Percentiles rank a stretch among this genome's conserved stretches.
Conservation (phyloP, 768 basidiomycete genomes). For the Neoboletus subvelutipes region DNA sequence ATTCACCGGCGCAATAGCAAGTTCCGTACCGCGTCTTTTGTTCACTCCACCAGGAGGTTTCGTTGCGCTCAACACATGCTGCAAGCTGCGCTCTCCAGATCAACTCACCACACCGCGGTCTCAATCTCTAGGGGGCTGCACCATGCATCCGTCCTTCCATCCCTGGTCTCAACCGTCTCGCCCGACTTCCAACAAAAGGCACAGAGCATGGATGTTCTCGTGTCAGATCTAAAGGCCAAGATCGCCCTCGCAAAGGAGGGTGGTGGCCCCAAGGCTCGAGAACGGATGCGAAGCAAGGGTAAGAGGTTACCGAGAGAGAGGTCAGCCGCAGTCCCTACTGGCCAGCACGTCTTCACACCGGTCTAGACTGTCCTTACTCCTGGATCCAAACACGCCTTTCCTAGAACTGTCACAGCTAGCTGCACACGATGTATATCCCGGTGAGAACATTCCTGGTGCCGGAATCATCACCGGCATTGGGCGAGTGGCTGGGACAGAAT, state of each 20-base stretch:
- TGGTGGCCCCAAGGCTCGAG: conserved; percentile 72
- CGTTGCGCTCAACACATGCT: conserved; percentile 18
- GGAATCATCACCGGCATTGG: conserved; percentile 89
- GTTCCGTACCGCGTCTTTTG: conserved; percentile 22
- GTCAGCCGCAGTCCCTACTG: conserved; percentile 35
- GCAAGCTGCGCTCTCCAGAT: conserved; percentile 17
- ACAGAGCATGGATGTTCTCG: conserved; percentile 66
- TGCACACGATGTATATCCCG: conserved; percentile 82
- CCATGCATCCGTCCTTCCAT: conserved; percentile 74
- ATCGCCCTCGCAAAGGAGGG: conserved; percentile 61
- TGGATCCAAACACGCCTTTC: conserved; percentile 88
- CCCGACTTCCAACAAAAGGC: conserved; percentile 71
- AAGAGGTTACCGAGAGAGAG: conserved; percentile 85
- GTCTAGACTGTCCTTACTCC: conserved; percentile 61
- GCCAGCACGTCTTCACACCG: conserved; percentile 1
- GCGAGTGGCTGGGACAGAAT: conserved; percentile 76
- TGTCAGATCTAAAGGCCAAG: conserved; percentile 62
- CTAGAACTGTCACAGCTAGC: conserved; percentile 85
- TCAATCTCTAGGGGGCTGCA: conserved; percentile 39
- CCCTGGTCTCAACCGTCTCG: conserved; percentile 63
- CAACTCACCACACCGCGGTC: not conserved
- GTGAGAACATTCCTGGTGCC: conserved; percentile 76
- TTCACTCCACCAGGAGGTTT: not conserved
- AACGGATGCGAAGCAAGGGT: conserved; percentile 72
- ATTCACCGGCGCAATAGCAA: conserved; percentile 10